A percentile compares a stretch with the other conserved stretches of the same genome.
Conservation (phyloP, 2,329 filamentous ascomycete species). For the Fusarium irregulare region DNA sequence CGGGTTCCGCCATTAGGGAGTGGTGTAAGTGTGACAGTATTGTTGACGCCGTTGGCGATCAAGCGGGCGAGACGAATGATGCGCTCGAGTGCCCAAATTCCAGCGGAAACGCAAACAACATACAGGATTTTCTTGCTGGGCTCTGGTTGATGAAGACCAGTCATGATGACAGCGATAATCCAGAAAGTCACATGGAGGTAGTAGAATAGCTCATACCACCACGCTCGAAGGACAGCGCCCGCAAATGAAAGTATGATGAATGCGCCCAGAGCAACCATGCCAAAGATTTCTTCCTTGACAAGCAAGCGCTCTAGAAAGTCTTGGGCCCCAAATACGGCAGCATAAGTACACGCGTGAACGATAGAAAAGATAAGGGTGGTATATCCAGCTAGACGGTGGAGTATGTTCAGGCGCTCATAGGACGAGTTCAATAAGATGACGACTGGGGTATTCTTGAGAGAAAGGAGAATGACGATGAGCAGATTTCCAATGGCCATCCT, state of each 20-base stretch:
- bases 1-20: constrained; percentile 66
- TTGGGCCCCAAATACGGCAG: constrained; percentile 52
- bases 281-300: constrained; percentile 56
- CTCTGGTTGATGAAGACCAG: constrained; percentile 64
- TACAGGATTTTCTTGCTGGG: constrained; percentile 56
- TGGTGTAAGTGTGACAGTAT: constrained; percentile 63
- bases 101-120: constrained; percentile 56
- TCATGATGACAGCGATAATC: constrained; percentile 59
- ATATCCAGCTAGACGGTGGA: constrained; percentile 66
- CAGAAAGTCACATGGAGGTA: constrained; percentile 63
- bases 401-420: constrained; percentile 68
- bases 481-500: constrained; percentile 61
- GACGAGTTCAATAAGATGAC: constrained; percentile 64
- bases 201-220: constrained; percentile 68
- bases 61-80: constrained; percentile 60
- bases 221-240: constrained; percentile 56
- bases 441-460: constrained; percentile 69
- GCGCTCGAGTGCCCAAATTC: constrained; percentile 64
- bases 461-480: constrained; percentile 63
- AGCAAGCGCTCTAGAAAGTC: constrained; percentile 50
- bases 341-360: constrained; percentile 60
- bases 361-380: constrained; percentile 59
- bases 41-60: constrained; percentile 59
- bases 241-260: constrained; percentile 59
- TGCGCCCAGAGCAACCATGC: constrained; percentile 60